Percentiles rank a stretch among this genome's conserved stretches.
phyloP scores from a whole-genome alignment of 768 basidiomycete genomes.

The Pleurotus tuoliensis region DNA sequence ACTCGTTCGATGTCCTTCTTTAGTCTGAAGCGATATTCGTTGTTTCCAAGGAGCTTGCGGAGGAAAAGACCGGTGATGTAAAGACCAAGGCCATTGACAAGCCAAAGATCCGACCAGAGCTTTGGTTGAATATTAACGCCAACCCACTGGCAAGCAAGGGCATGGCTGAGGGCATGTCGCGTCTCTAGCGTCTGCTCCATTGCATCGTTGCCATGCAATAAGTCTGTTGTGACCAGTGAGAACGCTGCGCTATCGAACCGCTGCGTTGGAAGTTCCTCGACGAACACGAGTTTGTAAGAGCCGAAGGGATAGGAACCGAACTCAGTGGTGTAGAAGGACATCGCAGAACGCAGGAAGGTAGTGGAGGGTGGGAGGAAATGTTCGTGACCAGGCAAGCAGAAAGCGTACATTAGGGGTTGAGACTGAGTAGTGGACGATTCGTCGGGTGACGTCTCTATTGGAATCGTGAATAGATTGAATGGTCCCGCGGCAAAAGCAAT shows the following conservation, averaged over 20 bases:
- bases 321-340: conserved; percentile 89
- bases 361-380: conserved; percentile 65
- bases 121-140: conserved; percentile 95
- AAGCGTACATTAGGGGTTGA: conserved; percentile 81
- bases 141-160: conserved; percentile 93
- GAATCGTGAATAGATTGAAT: conserved; percentile 74
- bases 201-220: conserved; percentile 82
- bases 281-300: conserved; percentile 92
- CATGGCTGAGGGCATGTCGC: conserved; percentile 79
- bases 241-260: conserved; percentile 85
- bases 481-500: conserved; percentile 95
- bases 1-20: conserved; percentile 97
- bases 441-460: conserved; percentile 55
- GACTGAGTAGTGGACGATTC: conserved; percentile 54
- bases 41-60: conserved; percentile 86
- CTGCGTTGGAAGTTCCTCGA: conserved; percentile 80
- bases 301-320: conserved; percentile 96
- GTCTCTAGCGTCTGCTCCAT: conserved; percentile 94
- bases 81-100: conserved; percentile 90
- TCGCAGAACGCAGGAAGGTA: conserved; percentile 77
- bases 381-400: conserved; percentile 90
- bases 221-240: conserved; percentile 72
- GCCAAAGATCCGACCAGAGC: conserved; percentile 92
- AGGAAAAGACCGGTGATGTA: conserved; percentile 89
- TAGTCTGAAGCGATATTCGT: conserved; percentile 92